Base-by-base conservation (phyloP, 768 basidiomycete genomes). In the Calocera viscosa region DNA sequence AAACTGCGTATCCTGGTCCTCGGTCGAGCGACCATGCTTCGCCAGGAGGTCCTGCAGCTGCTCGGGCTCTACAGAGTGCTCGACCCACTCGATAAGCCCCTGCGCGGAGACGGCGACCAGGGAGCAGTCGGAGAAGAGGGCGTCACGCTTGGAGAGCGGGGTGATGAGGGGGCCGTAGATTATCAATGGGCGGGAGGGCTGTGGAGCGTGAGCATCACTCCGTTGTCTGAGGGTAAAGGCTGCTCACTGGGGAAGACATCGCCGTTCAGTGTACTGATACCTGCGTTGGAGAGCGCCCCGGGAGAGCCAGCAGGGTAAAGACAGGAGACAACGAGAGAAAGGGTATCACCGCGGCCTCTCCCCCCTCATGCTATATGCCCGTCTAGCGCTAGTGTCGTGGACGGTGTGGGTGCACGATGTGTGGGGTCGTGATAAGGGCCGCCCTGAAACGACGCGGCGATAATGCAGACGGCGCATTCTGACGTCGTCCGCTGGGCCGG, bases 1-100 rank as follows among this genome's bases (percentile, higher is more conserved):
- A 47, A 82, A 49, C 33, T 75, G 71, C 41, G 73, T 67, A 3
- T 30, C 69, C 1, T 33, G 49, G 22, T 69, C 70, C 1, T 73
- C 71, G 26, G 82, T 77, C 10, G 75, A 49, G 22, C 78, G 72
- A n/a, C 85, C 87, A 68, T 85, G 82, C 49, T 76, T 74, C 0
- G 79, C 78, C 60, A 89, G 74, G 1, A 78, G 77, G 22, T 84
- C 79, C 73, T 81, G 81, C 8, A 90, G 71, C 14, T 76, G 72
- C 33, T 73, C 38, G 16, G 47, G 28, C 12, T 69, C 75, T 19
- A 90, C 84, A 74, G 88, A 79, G 49, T 83, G 77, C 53, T 83
- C 83, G 41, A 91, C 78, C 88, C 89, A 93, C 33, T 83, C 82
- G 63, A 94, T 89, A 64, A 81, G 73, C 0, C 88, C 87, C 1